These are phyloP conservation scores for Gracilaria gracilis DNA, from an alignment of 23 red algal genomes.

Conservation along the genomic window DNA sequence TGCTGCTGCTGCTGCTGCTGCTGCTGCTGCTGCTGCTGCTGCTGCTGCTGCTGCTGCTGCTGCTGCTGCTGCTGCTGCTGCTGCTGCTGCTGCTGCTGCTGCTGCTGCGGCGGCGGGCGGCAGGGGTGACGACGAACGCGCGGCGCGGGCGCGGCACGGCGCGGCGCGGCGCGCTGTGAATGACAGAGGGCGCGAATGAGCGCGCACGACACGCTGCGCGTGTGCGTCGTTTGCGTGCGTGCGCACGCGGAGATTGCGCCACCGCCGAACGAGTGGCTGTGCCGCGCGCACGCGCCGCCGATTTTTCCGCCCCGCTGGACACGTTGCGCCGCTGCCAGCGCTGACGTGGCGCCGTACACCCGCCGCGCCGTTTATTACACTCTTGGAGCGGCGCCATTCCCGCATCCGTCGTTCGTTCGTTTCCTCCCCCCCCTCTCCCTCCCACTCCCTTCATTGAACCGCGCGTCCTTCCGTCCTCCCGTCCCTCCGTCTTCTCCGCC, in stretches of 20 bases:
- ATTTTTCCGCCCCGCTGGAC: neutral
- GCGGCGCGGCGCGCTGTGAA: neutral
- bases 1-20: too few species aligned
- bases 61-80: too few species aligned
- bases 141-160: neutral
- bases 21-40: too few species aligned
- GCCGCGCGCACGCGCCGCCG: neutral
- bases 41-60: too few species aligned
- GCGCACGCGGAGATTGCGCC: conserved; percentile 12
- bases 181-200: too few species aligned
- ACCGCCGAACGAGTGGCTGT: conserved; percentile 2
- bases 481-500: neutral
- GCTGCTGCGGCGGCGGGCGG: too few species aligned
- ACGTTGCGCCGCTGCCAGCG: neutral
- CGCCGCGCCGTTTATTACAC: neutral
- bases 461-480: neutral
- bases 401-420: neutral
- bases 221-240: neutral
- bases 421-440: neutral
- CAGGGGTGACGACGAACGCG: neutral
- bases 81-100: too few species aligned
- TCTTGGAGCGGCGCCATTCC: neutral
- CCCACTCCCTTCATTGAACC: neutral
- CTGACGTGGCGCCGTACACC: conserved; percentile 6
- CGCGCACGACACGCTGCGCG: neutral